phyloP scores from a whole-genome alignment of 176 grass and related monocot species.

The Puya raimondii region DNA sequence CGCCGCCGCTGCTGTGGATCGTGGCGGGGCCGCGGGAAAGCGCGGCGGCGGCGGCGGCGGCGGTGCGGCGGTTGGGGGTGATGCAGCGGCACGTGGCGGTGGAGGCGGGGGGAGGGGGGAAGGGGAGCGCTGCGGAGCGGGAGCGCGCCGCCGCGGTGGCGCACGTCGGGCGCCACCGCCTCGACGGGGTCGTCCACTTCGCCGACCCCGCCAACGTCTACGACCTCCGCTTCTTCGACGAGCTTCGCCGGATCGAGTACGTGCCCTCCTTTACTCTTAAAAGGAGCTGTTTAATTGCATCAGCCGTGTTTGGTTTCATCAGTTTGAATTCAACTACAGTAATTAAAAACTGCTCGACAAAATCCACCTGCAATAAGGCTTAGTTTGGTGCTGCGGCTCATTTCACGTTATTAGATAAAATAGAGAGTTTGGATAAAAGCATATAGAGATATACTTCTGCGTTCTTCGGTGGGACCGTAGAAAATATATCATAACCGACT shows the following conservation, averaged over 20 bases:
- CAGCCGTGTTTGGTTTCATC: background rate
- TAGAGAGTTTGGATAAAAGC: too few relatives aligned
- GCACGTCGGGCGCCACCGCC: conserved; percentile 41
- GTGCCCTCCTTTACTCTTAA: conserved; percentile 1
- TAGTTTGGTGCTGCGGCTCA: background rate
- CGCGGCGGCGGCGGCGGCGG: conserved; percentile 17
- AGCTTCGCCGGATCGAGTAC: conserved; percentile 40
- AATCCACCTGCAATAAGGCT: too few relatives aligned
- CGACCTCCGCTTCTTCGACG: conserved; percentile 41
- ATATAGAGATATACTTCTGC: too few relatives aligned
- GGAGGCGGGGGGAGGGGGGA: conserved; percentile 18
- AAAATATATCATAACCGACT: too few relatives aligned
- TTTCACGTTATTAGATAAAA: too few relatives aligned
- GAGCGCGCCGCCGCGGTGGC: conserved; percentile 43
- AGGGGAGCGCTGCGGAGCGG: conserved; percentile 9
- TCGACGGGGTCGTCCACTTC: conserved; percentile 46
- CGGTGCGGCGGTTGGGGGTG: conserved; percentile 29
- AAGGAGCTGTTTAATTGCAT: background rate
- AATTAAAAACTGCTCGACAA: too few relatives aligned
- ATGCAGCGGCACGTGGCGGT: conserved; percentile 55
- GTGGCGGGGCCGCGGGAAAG: conserved; percentile 29
- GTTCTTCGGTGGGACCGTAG: too few relatives aligned
- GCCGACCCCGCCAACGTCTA: conserved; percentile 30
- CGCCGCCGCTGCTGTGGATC: conserved; percentile 51
- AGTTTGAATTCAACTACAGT: background rate